Base-by-base conservation (phyloP, 2,329 filamentous ascomycete genomes). In the Trichoderma sp. region DNA sequence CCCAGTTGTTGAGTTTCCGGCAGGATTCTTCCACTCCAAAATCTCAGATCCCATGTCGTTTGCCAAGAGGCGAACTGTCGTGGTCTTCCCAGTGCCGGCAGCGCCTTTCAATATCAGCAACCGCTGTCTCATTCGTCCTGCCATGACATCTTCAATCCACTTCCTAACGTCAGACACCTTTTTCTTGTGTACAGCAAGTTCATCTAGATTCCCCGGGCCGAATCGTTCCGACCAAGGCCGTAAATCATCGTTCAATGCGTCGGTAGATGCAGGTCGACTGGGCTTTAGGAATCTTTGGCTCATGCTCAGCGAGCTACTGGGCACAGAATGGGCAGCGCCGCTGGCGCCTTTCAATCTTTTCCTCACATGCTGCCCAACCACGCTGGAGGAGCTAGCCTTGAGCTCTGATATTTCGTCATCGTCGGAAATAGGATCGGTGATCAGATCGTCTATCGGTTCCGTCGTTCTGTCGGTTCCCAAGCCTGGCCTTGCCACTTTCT, bases 161-260 rank as follows among this genome's bases (percentile, higher is more conserved):
- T 83, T 86, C 72, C 90, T 88, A 59, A 98, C 95, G 81, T 98
- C 95, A 2, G 89, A 83, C 6, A 98, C 93, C 80, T 99, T 99
- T 76, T 89, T 96, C 84, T 97, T 98, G 81, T 99, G 95, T 20
- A 99, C 95, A 0, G 92, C 95, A 59, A 99, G 84, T 82, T 98
- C 95, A 17, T 94, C 90, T 13, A 98, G 80, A 75, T 88, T 92
- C 3, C 80, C 77, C 0, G 95, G 95, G 2, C 88, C 91, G 80
- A 94, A 98, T 75, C 91, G 89, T 76, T 98, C 95, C 17, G 92
- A 92, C 95, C 95, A 98, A 3, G 95, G 94, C 67, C 92, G 88
- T 63, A 85, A 81, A 74, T 94, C 91, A 43, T 88, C 85, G 63
- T 85, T 83, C 7, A 76, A 53, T 4, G 74, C 74, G 8, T 76